Base-by-base conservation (phyloP, 2,329 filamentous ascomycete genomes). In the Coniochaeta sp. region DNA sequence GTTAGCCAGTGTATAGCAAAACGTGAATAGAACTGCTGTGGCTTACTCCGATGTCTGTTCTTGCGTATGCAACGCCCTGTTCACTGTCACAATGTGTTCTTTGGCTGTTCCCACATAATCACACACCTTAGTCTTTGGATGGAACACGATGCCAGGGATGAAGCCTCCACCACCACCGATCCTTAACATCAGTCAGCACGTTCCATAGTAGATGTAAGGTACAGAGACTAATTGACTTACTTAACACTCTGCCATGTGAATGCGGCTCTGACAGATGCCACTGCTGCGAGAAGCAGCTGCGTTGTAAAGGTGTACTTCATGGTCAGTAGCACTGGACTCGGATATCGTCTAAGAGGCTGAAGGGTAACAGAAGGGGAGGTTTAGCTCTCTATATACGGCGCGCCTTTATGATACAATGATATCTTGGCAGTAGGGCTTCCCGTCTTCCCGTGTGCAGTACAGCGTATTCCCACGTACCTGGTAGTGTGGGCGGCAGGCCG, bases 101-200 rank as follows among this genome's bases (percentile, higher is more conserved):
- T 14, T 55, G 16, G 11, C 9, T 34, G 3, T n/a, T 34, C 26
- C 9, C 4, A n/a, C 14, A 36, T 2, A 12, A 19, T 2, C 7
- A 34, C 19, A 2, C 12, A 9, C 52, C 54, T 57, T 57, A 17
- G 54, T 70, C 38, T 71, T 77, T 5, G 79, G 80, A 64, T 85
- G 82, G 71, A 84, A 85, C n/a, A 82, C 74, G 58, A 85, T 81
- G 24, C 81, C 77, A 5, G 81, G 77, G 4, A 81, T 75, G 65
- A 85, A 85, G 34, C 82, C 82, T 58, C 82, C 82, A 16, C 82
- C 82, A 17, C 81, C 82, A 60, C 82, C 82, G 52, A 83, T 80
- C 58, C 72, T 73, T 54, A 79, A 22, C 11, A n/a, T 3, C 16
- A 28, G 34, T 58, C 19, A 58, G 38, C 36, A 44, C 12, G 34